Evolutionary conservation across 1,284 basidiomycete species (phyloP).

Genomic region (Ceratobasidium sp.): DNA sequence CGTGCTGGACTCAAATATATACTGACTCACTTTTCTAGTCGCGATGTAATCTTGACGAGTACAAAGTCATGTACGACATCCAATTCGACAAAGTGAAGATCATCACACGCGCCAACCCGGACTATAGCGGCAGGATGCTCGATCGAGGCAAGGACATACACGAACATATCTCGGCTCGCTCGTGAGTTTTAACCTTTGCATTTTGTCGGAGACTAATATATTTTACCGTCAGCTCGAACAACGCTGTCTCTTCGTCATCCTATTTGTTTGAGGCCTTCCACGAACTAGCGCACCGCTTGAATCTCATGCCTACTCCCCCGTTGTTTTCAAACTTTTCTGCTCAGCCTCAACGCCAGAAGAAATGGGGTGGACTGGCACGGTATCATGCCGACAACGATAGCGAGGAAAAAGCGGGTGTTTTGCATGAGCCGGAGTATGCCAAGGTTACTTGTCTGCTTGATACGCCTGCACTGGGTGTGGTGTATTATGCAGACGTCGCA

Average conservation of each 20-base stretch:
- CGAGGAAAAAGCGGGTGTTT: conserved; percentile 39
- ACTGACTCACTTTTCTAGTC: conserved; percentile 57
- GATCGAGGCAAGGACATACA: conserved; percentile 70
- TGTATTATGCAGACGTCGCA: conserved; percentile 79
- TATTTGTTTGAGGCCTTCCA: conserved; percentile 48
- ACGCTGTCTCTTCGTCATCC: conserved; percentile 61
- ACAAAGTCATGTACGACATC: conserved; percentile 79
- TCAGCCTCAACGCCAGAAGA: conserved; percentile 46
- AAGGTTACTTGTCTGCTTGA: conserved; percentile 85
- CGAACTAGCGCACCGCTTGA: conserved; percentile 28
- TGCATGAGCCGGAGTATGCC: conserved; percentile 73
- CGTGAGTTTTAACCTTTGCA: conserved; percentile 51
- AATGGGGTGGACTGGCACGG: conserved; percentile 55
- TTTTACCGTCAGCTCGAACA: conserved; percentile 44
- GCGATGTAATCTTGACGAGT: conserved; percentile 76
- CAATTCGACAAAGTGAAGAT: conserved; percentile 71
- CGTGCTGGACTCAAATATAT: not conserved
- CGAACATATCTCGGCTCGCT: conserved; percentile 60
- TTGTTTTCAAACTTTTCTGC: conserved; percentile 6
- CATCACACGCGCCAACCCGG: conserved; percentile 76
- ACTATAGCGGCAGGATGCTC: conserved; percentile 71
- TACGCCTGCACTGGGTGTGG: conserved; percentile 73
- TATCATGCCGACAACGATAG: conserved; percentile 51
- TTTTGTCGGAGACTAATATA: not conserved
- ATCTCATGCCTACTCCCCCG: not conserved